phyloP scores from a whole-genome alignment of 2,329 filamentous ascomycete species.

The Aspergillus sp. region DNA sequence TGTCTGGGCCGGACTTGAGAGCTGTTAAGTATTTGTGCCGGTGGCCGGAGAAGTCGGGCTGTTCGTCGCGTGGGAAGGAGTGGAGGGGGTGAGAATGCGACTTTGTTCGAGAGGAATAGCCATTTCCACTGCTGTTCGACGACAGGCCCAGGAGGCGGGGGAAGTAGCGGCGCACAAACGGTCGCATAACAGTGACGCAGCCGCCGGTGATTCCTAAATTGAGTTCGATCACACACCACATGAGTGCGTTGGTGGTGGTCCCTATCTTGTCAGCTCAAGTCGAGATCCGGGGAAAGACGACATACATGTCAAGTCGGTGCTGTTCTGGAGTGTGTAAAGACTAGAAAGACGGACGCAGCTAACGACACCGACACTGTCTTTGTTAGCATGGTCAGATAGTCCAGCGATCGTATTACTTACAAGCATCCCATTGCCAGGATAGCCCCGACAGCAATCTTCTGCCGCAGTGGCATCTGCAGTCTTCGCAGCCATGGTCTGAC shows the following conservation, averaged over 20 bases:
- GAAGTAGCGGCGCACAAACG: constrained; percentile 34
- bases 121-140: constrained; percentile 21
- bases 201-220: constrained; percentile 35
- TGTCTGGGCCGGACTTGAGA: constrained; percentile 22
- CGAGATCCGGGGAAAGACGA: neutral
- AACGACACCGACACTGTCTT: constrained; percentile 33
- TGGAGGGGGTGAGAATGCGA: constrained; percentile 29
- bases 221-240: constrained; percentile 36
- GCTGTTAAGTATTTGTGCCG: constrained; percentile 29
- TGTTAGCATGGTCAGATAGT: neutral
- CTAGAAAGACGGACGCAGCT: constrained; percentile 34
- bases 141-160: constrained; percentile 32
- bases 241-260: constrained; percentile 29
- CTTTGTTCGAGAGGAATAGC: constrained; percentile 22
- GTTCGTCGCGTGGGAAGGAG: constrained; percentile 27
- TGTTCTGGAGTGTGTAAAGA: constrained; percentile 29
- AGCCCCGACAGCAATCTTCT: constrained; percentile 35
- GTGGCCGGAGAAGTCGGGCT: constrained; percentile 25
- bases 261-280: constrained; percentile 17
- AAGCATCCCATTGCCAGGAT: constrained; percentile 36
- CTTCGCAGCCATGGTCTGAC: constrained; percentile 33
- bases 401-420: constrained; percentile 20
- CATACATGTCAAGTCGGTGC: constrained; percentile 33
- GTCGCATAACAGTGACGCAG: constrained; percentile 35
- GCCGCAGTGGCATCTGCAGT: constrained; percentile 35